These are phyloP conservation scores for Diaporthe velutina DNA, from an alignment of 2,329 filamentous ascomycete genomes.

Conservation along the genomic window DNA sequence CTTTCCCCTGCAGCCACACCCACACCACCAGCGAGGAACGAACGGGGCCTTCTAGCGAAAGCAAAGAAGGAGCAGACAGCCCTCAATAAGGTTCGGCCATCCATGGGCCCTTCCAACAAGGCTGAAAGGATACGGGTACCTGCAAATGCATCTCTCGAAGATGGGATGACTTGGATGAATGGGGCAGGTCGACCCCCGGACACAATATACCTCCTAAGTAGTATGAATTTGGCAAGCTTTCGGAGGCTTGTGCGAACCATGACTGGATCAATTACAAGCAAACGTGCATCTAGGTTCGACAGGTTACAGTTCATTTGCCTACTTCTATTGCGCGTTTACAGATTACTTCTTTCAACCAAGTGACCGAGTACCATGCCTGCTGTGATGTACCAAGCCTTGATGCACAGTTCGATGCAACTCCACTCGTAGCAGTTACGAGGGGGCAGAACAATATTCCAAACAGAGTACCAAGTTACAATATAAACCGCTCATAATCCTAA, in stretches of 20 bases:
- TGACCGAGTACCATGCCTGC: not conserved
- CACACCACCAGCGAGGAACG: constrained; percentile 21
- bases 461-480: no score
- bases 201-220: not conserved
- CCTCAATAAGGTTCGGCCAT: constrained; percentile 27
- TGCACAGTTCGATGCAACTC: not conserved
- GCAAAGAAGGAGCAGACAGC: not conserved
- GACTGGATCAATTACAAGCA: not conserved
- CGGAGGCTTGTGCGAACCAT: not conserved
- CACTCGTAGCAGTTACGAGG: no score
- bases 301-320: not conserved
- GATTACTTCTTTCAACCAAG: not conserved
- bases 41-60: constrained; percentile 29
- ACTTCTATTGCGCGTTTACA: not conserved
- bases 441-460: not conserved
- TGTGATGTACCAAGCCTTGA: not conserved
- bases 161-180: constrained; percentile 21
- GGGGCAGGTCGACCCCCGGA: constrained; percentile 14
- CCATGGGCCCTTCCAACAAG: not conserved
- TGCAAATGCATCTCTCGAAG: constrained; percentile 23
- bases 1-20: constrained; percentile 16
- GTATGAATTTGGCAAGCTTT: not conserved
- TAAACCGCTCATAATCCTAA: not conserved
- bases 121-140: constrained; percentile 28
- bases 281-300: not conserved